phyloP scores from a whole-genome alignment of 495 filamentous ascomycete species.

The Lophiostoma macrostomum region DNA sequence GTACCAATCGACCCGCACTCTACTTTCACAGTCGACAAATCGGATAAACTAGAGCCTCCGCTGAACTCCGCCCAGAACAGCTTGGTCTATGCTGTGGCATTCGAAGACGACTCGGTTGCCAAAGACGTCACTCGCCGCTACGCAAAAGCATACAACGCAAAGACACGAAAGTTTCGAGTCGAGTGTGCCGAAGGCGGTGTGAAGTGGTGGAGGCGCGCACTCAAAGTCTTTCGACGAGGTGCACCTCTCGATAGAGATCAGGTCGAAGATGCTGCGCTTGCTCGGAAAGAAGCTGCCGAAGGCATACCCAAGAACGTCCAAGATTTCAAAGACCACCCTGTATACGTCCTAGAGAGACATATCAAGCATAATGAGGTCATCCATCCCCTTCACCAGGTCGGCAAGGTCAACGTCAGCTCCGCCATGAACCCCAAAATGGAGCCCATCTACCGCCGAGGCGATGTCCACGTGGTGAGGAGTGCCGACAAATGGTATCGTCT shows the following conservation, averaged over 20 bases:
- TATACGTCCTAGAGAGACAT: constrained; percentile 86
- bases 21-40: constrained; percentile 69
- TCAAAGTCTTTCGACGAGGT: constrained; percentile 57
- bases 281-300: constrained; percentile 66
- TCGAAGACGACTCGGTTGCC: constrained; percentile 71
- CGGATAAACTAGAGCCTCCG: constrained; percentile 77
- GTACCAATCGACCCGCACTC: constrained; percentile 82
- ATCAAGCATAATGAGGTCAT: constrained; percentile 80
- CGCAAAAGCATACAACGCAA: constrained; percentile 71
- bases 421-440: constrained; percentile 57
- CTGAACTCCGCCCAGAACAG: constrained; percentile 65
- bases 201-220: constrained; percentile 66
- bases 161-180: constrained; percentile 73
- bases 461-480: constrained; percentile 72
- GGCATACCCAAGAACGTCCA: constrained; percentile 85
- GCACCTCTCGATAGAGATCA: constrained; percentile 52
- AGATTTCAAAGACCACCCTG: constrained; percentile 91
- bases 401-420: constrained; percentile 71
- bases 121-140: constrained; percentile 63
- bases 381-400: constrained; percentile 65
- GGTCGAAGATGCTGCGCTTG: constrained; percentile 75
- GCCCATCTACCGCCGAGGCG: constrained; percentile 70
- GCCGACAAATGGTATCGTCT: constrained; percentile 84
- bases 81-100: constrained; percentile 81
- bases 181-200: constrained; percentile 65